Conservation (phyloP, 2,329 filamentous ascomycete genomes). For the Aspergillus sclerotialis region DNA sequence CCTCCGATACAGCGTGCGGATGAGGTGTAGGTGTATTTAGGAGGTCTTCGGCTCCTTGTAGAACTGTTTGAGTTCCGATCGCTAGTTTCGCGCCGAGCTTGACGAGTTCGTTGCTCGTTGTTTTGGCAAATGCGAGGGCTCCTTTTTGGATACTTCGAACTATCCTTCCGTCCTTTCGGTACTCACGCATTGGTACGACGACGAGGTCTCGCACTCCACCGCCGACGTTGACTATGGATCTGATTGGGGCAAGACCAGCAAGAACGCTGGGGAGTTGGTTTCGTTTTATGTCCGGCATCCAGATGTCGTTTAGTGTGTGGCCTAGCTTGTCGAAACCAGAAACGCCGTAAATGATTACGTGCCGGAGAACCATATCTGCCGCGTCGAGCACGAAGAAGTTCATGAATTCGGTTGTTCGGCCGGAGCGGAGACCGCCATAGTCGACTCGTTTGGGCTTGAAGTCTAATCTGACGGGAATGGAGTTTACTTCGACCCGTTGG, state of each 20-base stretch:
- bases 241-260: slow-evolving; percentile 81
- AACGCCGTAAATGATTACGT: slow-evolving; percentile 88
- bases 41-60: slow-evolving; percentile 81
- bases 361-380: slow-evolving; percentile 75
- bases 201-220: slow-evolving; percentile 80
- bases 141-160: slow-evolving; percentile 90
- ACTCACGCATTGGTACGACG: slow-evolving; percentile 84
- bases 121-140: slow-evolving; percentile 80
- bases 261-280: slow-evolving; percentile 87
- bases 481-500: slow-evolving; percentile 79
- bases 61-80: slow-evolving; percentile 86
- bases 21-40: slow-evolving; percentile 40
- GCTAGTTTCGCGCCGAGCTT: slow-evolving; percentile 91
- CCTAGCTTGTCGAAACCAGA: slow-evolving; percentile 86
- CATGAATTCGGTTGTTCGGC: slow-evolving; percentile 96
- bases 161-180: slow-evolving; percentile 86
- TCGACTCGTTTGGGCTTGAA: slow-evolving; percentile 99
- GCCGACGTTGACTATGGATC: slow-evolving; percentile 84
- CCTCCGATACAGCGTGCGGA: slow-evolving; percentile 42
- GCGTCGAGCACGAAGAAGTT: slow-evolving; percentile 93
- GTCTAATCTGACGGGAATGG: slow-evolving; percentile 77
- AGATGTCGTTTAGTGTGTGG: slow-evolving; percentile 86
- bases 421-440: slow-evolving; percentile 84
- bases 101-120: slow-evolving; percentile 88
- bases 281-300: slow-evolving; percentile 85